phyloP scores from a whole-genome alignment of 139 green algal species.

The Closterium sp. region DNA sequence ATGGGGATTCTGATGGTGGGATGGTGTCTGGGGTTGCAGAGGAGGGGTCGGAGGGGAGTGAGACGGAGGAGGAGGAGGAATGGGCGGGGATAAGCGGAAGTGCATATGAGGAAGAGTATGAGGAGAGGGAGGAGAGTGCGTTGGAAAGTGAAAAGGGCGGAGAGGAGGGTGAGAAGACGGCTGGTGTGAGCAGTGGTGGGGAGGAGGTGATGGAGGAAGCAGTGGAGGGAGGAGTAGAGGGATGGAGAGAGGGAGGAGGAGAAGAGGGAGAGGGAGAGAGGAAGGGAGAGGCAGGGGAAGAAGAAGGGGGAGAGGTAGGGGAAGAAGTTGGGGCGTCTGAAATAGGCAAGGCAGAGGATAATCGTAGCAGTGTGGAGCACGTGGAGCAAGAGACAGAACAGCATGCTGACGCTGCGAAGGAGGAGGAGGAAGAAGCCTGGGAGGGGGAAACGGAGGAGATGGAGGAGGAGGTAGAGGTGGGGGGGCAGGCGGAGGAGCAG shows the following conservation, averaged over 20 bases:
- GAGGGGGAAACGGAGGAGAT: not conserved
- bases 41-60: not conserved
- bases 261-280: not conserved
- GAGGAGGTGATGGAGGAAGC: not conserved
- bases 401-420: not conserved
- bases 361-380: not conserved
- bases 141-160: not conserved
- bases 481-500: not conserved
- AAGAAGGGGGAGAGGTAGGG: not conserved
- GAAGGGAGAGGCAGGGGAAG: not conserved
- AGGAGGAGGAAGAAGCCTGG: not conserved
- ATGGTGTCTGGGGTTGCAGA: not conserved
- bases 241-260: not conserved
- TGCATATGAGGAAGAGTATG: not conserved
- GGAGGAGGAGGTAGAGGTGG: not conserved
- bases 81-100: not conserved
- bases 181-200: not conserved
- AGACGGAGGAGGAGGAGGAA: not conserved
- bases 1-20: not conserved
- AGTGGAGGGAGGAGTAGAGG: not conserved
- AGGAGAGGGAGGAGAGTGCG: not conserved
- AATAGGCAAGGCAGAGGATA: not conserved
- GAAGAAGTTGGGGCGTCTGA: not conserved
- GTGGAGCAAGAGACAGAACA: not conserved
- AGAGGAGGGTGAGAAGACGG: not conserved